Evolutionary conservation across 2,329 filamentous ascomycete species (phyloP).

Genomic region (Hymenoscyphus salicellus): DNA sequence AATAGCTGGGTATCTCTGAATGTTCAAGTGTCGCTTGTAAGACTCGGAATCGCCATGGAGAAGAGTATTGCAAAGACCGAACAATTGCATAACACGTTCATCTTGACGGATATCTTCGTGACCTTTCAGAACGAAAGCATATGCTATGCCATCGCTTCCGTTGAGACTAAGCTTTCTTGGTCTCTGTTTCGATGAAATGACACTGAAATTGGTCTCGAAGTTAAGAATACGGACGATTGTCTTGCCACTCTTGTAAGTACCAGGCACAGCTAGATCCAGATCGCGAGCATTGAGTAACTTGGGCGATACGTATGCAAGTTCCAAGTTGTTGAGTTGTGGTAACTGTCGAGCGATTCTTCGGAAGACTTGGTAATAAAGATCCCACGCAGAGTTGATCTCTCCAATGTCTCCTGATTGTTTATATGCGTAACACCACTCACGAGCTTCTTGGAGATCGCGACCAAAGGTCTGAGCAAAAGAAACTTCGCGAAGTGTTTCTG

Average conservation of each 20-base stretch:
- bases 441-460: slow-evolving; percentile 87
- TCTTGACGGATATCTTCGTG: slow-evolving; percentile 99
- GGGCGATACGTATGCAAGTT: slow-evolving; percentile 94
- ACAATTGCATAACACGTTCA: slow-evolving; percentile 98
- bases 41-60: slow-evolving; percentile 91
- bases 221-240: slow-evolving; percentile 81
- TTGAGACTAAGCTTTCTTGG: slow-evolving; percentile 84
- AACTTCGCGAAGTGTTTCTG: slow-evolving; percentile 90
- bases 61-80: slow-evolving; percentile 94
- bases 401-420: slow-evolving; percentile 83
- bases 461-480: slow-evolving; percentile 98
- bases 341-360: slow-evolving; percentile 90
- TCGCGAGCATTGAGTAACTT: slow-evolving; percentile 82
- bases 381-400: slow-evolving; percentile 97
- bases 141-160: slow-evolving; percentile 83
- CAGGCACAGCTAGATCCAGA: slow-evolving; percentile 90
- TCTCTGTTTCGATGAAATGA: slow-evolving; percentile 96
- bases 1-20: slow-evolving; percentile 94
- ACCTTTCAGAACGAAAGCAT: slow-evolving; percentile 93
- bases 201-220: slow-evolving; percentile 84
- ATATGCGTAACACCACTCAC: slow-evolving; percentile 94
- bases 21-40: slow-evolving; percentile 94
- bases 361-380: slow-evolving; percentile 98
- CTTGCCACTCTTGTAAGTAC: slow-evolving; percentile 78
- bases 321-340: slow-evolving; percentile 85